Evolutionary conservation across 441 rosid species (phyloP).

Genomic region (Breynia disticha): DNA sequence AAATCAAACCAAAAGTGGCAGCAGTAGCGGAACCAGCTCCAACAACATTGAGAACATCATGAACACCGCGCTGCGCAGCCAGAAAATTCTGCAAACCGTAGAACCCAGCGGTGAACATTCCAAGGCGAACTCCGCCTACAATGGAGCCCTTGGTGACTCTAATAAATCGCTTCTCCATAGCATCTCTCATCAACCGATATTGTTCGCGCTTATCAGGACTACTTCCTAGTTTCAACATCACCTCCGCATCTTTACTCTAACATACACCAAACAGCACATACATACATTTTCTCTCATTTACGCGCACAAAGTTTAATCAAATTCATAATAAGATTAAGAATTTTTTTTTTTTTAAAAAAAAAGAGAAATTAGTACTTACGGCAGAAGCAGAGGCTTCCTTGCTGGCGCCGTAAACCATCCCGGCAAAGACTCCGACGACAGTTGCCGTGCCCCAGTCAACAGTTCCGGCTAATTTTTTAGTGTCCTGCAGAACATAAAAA

Average conservation of each 20-base stretch:
- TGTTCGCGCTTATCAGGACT: constrained; percentile 86
- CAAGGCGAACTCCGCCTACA: constrained; percentile 86
- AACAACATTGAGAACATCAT: constrained; percentile 69
- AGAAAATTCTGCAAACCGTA: constrained; percentile 64
- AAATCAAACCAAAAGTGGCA: constrained; percentile 70
- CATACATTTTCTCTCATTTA: too few relatives aligned
- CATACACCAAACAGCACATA: too few relatives aligned
- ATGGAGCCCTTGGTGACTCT: constrained; percentile 87
- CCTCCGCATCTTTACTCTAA: constrained; percentile 95
- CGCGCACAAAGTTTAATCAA: too few relatives aligned
- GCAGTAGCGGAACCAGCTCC: constrained; percentile 98
- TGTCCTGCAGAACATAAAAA: constrained; percentile 22
- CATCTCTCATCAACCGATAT: constrained; percentile 83
- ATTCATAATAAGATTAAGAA: background rate
- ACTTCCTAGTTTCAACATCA: constrained; percentile 93
- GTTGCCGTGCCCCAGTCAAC: constrained; percentile 89
- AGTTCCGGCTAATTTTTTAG: constrained; percentile 51
- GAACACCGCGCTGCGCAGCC: constrained; percentile 70
- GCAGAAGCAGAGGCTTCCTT: constrained; percentile 90
- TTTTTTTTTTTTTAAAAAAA: too few relatives aligned
- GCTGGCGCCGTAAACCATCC: constrained; percentile 86
- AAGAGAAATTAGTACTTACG: constrained; percentile 32
- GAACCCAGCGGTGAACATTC: constrained; percentile 83
- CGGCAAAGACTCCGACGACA: constrained; percentile 71
- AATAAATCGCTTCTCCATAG: constrained; percentile 85